Evolutionary conservation across 2,329 filamentous ascomycete genomes (phyloP), one percentile per base, ranked within the genome.

Genomic region (Exserohilum rostratum): DNA sequence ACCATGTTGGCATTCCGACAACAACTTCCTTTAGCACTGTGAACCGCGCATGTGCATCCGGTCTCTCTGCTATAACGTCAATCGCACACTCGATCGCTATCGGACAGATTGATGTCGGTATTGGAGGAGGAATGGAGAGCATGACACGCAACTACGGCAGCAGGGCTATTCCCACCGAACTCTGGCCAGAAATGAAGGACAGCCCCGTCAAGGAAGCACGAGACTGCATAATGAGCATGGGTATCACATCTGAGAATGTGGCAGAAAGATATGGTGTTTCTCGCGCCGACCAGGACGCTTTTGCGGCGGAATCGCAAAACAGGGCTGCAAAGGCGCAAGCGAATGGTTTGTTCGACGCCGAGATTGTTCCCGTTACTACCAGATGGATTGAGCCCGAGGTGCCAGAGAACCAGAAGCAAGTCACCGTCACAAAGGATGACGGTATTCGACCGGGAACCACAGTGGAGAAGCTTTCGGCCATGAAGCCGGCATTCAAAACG

Each of bases 181-280:
- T 91, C 10, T 96, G 91, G 91, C 87, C 89, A 0, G 87, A 84
- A 46, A 78, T 96, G 57, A 85, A 80, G 65, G 83, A 88, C 1
- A 87, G 83, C 3, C 76, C 78, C 1, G 82, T 84, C 9, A 82
- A 88, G 68, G 87, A 96, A 60, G 90, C 90, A 3, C 79, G 84
- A 37, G 93, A 96, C 73, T 96, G 93, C 73, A 86, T 97, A 72
- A 96, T 96, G 93, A 86, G 88, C 64, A 97, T 97, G 93, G 93
- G 93, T 0, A 77, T 93, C 54, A 97, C 93, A 11, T 88, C 87
- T 5, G 93, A 97, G 80, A 96, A 96, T 66, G 91, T 97, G 0
- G 91, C 93, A 0, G 78, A 81, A 65, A 79, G 92, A 42, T 96
- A 96, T 70, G 84, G 84, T 9, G 85, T 97, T 20, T 83, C 78